Base-by-base conservation (phyloP, 2,329 filamentous ascomycete species). In the Clarireedia monteithiana region DNA sequence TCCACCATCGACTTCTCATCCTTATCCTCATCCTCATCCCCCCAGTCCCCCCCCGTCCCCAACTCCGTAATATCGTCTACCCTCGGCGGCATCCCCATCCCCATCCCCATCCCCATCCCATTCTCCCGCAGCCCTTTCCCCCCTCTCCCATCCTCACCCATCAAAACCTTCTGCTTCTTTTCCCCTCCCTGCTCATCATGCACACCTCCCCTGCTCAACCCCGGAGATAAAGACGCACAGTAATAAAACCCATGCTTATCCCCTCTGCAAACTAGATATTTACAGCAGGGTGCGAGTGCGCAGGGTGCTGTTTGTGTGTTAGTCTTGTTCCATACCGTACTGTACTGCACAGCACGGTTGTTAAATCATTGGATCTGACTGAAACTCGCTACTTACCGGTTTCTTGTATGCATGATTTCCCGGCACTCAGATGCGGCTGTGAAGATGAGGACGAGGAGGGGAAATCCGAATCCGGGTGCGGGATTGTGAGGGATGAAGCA, bases 51-150 rank as follows among this genome's bases (percentile, higher is more conserved):
- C 10, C 27, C 27, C 27, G 10, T 30, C 7, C 27, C 39, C 9
- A 53, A 26, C n/a, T 36, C 30, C 9, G 42, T 53, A 20, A 53
- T 39, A 39, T 53, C 50, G 10, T 53, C 50, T 6, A 47, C 6
- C 45, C 50, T 36, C 12, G 20, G 42, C 30, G 50, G 50, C 9
- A 39, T 27, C 17, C 38, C 1, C 1, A 53, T 36, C 15, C n/a
- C 14, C n/a, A 4, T 52, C 26, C 39, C 39, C 34, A 4, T 46
- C 42, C 12, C 2, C 20, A 20, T 20, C 20, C 20, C 20, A 3
- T 20, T 20, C 20, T 20, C 20, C 20, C 20, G 2, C 20, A 20
- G 20, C 20, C 20, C 20, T 20, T 20, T 2, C n/a, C 17, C 3
- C 9, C 42, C 14, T 23, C 23, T 39, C 36, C 23, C 6, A 23